A percentile compares a stretch with the other conserved stretches of the same genome.
Conservation (phyloP, 768 basidiomycete species). For the Boletellus ananas region DNA sequence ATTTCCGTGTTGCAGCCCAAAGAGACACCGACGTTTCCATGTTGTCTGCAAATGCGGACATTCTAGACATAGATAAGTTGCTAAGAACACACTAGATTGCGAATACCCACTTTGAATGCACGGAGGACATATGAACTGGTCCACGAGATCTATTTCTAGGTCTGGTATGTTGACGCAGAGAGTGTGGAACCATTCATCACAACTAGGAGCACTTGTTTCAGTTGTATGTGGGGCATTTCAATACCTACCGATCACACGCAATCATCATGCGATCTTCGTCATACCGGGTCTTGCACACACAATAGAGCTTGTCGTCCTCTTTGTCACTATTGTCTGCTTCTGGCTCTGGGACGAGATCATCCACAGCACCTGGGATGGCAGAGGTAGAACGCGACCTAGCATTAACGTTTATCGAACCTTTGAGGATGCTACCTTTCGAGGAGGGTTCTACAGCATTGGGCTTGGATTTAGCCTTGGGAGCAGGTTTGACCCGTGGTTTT, state of each 20-base stretch:
- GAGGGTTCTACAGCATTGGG: slow-evolving; percentile 7
- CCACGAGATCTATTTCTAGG: slow-evolving; percentile 79
- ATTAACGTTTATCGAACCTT: slow-evolving; percentile 24
- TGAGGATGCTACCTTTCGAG: slow-evolving; percentile 19
- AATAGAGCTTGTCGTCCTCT: slow-evolving; percentile 67
- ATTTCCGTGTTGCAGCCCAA: slow-evolving; percentile 59
- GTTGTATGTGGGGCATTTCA: background rate
- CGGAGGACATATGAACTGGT: slow-evolving; percentile 85
- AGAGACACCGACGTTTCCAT: slow-evolving; percentile 76
- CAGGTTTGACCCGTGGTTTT: slow-evolving; percentile 32
- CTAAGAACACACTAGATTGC: background rate
- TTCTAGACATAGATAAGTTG: slow-evolving; percentile 37
- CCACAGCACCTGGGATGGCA: slow-evolving; percentile 51
- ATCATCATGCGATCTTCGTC: slow-evolving; percentile 90
- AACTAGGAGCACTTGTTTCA: slow-evolving; percentile 42
- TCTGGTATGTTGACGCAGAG: slow-evolving; percentile 81
- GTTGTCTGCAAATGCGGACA: slow-evolving; percentile 64
- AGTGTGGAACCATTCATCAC: slow-evolving; percentile 94
- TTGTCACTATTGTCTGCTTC: slow-evolving; percentile 43
- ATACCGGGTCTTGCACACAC: slow-evolving; percentile 82
- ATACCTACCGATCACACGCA: slow-evolving; percentile 80
- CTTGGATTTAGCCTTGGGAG: slow-evolving; percentile 28
- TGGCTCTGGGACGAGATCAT: slow-evolving; percentile 44
- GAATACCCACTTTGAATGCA: slow-evolving; percentile 66
- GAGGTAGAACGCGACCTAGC: slow-evolving; percentile 69